Conservation (phyloP, 306 rosid species). For the Prunus mira region DNA sequence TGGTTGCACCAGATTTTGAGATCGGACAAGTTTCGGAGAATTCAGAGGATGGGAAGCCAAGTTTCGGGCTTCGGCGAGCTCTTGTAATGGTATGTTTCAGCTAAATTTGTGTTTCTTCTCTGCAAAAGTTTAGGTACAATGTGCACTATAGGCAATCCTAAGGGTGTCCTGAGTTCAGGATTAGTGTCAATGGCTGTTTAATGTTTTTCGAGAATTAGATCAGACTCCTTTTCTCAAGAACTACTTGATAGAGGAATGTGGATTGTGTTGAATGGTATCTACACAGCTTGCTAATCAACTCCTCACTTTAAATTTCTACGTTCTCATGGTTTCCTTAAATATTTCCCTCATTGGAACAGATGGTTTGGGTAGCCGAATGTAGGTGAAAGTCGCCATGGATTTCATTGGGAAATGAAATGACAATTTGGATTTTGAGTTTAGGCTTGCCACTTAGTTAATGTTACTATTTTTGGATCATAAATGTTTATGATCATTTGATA, state of each 20-base stretch:
- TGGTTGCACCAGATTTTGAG: slow-evolving; percentile 21
- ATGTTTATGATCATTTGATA: neutral
- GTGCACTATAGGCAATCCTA: neutral
- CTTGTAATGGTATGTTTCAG: slow-evolving; percentile 53
- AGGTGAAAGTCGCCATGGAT: neutral
- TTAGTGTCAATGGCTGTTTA: neutral
- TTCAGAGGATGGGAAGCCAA: slow-evolving; percentile 28
- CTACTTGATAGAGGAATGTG: neutral
- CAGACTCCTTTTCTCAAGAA: neutral
- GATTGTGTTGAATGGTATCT: neutral
- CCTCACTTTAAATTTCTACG: neutral
- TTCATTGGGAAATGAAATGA: neutral
- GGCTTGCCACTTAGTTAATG: neutral
- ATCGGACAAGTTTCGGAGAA: slow-evolving; percentile 20
- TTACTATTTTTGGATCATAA: neutral
- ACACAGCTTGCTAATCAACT: neutral
- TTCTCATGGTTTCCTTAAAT: neutral
- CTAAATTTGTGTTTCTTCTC: neutral
- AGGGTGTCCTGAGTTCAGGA: neutral
- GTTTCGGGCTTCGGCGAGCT: slow-evolving; percentile 35
- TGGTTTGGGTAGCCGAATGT: neutral
- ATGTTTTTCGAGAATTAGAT: neutral
- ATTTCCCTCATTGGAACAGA: neutral
- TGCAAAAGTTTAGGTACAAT: neutral
- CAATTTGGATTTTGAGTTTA: neutral